Percentiles rank a stretch among this genome's conserved stretches.
These are phyloP conservation scores for Pleomassaria siparia DNA, from an alignment of 2,329 filamentous ascomycete genomes.

Conservation along the genomic window DNA sequence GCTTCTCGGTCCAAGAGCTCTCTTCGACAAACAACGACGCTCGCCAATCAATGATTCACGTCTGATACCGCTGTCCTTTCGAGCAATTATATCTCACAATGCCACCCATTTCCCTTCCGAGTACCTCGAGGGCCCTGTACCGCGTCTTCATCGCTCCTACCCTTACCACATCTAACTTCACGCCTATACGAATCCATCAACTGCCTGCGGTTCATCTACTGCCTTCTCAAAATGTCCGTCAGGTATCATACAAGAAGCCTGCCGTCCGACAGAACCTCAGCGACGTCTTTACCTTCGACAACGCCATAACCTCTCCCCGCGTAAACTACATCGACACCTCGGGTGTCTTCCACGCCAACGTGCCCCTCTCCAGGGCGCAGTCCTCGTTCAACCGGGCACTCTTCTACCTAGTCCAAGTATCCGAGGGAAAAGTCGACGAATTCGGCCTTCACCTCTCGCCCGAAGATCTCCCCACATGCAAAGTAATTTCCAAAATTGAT, in stretches of 20 bases:
- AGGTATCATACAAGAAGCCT: slow-evolving; percentile 24
- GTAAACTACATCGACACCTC: slow-evolving; percentile 49
- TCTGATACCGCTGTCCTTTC: no score
- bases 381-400: slow-evolving; percentile 50
- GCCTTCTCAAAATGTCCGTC: slow-evolving; percentile 18
- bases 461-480: slow-evolving; percentile 62
- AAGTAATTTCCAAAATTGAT: slow-evolving; percentile 63
- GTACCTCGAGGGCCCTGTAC: slow-evolving; percentile 46
- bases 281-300: slow-evolving; percentile 48
- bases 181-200: no score
- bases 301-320: slow-evolving; percentile 49
- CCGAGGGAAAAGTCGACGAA: slow-evolving; percentile 25
- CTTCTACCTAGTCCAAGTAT: slow-evolving; percentile 55
- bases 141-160: slow-evolving; percentile 47
- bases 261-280: slow-evolving; percentile 41
- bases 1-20: slow-evolving; percentile 5
- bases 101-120: slow-evolving; percentile 34
- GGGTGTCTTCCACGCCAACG: slow-evolving; percentile 38
- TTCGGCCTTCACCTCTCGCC: slow-evolving; percentile 44
- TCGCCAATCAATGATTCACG: no score
- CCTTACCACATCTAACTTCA: slow-evolving; percentile 20
- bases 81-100: slow-evolving; percentile 15
- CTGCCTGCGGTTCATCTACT: slow-evolving; percentile 5
- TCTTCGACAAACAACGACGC: no score
- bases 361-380: slow-evolving; percentile 43